A percentile compares a stretch with the other conserved stretches of the same genome.
Conservation (phyloP, 1,139 yeast species). For the Williopsis jadinii region DNA sequence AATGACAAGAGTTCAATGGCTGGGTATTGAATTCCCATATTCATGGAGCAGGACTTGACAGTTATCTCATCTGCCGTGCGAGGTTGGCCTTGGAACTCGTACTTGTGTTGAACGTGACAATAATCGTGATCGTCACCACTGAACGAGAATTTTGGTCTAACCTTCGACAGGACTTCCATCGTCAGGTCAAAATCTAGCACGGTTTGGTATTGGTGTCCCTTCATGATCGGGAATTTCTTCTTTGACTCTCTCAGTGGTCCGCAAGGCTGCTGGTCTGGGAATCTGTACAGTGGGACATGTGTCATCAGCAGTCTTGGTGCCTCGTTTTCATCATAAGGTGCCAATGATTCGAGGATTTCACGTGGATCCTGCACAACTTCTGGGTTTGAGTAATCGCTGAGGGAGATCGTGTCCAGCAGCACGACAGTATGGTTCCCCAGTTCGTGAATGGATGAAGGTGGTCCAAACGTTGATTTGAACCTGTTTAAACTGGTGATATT, state of each 20-base stretch:
- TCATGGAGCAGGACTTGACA: constrained; percentile 86
- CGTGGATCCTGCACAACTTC: constrained; percentile 37
- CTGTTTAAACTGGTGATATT: constrained; percentile 48
- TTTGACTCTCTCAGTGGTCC: constrained; percentile 65
- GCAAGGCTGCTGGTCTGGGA: constrained; percentile 46
- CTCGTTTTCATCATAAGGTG: constrained; percentile 20
- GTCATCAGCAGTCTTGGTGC: constrained; percentile 65
- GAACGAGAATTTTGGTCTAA: constrained; percentile 64
- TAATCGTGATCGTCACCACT: constrained; percentile 98
- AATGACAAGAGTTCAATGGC: constrained; percentile 80
- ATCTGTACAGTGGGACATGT: constrained; percentile 74
- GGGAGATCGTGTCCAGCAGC: constrained; percentile 72
- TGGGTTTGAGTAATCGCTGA: constrained; percentile 45
- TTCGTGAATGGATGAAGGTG: constrained; percentile 45
- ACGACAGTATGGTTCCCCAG: constrained; percentile 76
- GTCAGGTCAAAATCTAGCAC: constrained; percentile 56
- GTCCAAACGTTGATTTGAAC: constrained; percentile 71
- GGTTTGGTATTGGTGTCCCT: constrained; percentile 78
- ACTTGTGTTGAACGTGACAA: constrained; percentile 67
- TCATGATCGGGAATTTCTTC: constrained; percentile 53
- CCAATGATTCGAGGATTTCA: constrained; percentile 30
- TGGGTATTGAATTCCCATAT: constrained; percentile 79
- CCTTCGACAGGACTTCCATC: constrained; percentile 42
- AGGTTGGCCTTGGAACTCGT: constrained; percentile 28
- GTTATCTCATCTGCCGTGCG: constrained; percentile 64